Evolutionary conservation across 768 basidiomycete genomes (phyloP).

Genomic region (Trametes sanguinea): DNA sequence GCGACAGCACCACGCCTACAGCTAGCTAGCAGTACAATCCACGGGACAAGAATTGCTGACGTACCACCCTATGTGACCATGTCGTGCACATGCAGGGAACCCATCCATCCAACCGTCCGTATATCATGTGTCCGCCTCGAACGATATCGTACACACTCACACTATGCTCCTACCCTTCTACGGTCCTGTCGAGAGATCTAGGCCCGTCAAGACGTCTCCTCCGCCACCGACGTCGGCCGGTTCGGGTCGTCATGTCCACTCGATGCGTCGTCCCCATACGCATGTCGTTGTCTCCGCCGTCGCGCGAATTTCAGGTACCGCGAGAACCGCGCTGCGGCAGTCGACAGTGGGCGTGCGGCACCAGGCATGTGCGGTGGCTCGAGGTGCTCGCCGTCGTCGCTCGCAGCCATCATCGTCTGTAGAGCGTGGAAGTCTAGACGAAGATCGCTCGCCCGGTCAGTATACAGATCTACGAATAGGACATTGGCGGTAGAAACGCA

Average conservation of each 20-base stretch:
- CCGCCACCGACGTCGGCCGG: slow-evolving; percentile 25
- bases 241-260: slow-evolving; percentile 28
- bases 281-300: slow-evolving; percentile 25
- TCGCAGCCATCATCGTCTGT: slow-evolving; percentile 34
- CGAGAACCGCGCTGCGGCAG: slow-evolving; percentile 30
- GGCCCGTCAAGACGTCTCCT: slow-evolving; percentile 18
- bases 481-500: slow-evolving; percentile 34
- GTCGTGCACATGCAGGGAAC: not conserved
- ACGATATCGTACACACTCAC: not conserved
- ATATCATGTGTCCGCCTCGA: not conserved
- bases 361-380: slow-evolving; percentile 26
- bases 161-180: not conserved
- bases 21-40: slow-evolving; percentile 2
- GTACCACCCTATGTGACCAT: not conserved
- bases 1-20: not conserved
- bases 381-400: slow-evolving; percentile 21
- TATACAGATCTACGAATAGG: not conserved
- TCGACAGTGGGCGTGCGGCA: slow-evolving; percentile 24
- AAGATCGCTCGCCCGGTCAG: no score
- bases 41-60: no score
- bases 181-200: slow-evolving; percentile 2
- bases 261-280: slow-evolving; percentile 14
- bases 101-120: not conserved
- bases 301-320: slow-evolving; percentile 25
- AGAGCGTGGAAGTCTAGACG: slow-evolving; percentile 38